These are phyloP conservation scores for Globisporangium cederbergense DNA, from an alignment of 352 stramenopile genomes.

Conservation along the genomic window DNA sequence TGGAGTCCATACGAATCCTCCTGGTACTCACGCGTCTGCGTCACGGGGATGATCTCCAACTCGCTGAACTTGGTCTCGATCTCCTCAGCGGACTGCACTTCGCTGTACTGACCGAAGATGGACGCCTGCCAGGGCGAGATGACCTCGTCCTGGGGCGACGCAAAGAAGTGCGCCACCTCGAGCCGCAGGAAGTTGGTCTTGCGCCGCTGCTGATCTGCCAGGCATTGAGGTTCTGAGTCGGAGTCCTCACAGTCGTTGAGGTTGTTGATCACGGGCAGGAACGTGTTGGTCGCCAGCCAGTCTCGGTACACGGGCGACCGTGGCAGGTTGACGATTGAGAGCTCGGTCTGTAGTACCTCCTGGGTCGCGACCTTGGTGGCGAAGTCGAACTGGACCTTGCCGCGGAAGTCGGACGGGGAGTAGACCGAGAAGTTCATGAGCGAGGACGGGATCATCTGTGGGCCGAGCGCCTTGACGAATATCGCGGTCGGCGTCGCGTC, in stretches of 20 bases:
- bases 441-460: constrained; percentile 1
- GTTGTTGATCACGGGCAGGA: constrained; percentile 28
- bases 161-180: constrained; percentile 40
- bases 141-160: constrained; percentile 31
- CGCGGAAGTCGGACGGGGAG: no score
- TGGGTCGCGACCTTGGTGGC: no score
- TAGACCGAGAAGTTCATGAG: constrained; percentile 8
- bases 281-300: constrained; percentile 23
- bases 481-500: constrained; percentile 14
- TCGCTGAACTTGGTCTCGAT: not conserved
- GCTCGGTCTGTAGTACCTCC: constrained; percentile 25
- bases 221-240: constrained; percentile 12
- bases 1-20: not conserved
- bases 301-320: constrained; percentile 19
- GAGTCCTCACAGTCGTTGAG: constrained; percentile 12
- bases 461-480: constrained; percentile 12
- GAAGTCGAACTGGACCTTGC: no score
- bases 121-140: constrained; percentile 36
- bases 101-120: constrained; percentile 31
- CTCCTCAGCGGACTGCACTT: not conserved
- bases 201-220: constrained; percentile 20
- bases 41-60: not conserved
- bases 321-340: constrained; percentile 25
- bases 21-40: not conserved
- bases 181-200: constrained; percentile 33